These are phyloP conservation scores for Coffea canephora DNA, from an alignment of 257 asterid genomes.

Conservation along the genomic window DNA sequence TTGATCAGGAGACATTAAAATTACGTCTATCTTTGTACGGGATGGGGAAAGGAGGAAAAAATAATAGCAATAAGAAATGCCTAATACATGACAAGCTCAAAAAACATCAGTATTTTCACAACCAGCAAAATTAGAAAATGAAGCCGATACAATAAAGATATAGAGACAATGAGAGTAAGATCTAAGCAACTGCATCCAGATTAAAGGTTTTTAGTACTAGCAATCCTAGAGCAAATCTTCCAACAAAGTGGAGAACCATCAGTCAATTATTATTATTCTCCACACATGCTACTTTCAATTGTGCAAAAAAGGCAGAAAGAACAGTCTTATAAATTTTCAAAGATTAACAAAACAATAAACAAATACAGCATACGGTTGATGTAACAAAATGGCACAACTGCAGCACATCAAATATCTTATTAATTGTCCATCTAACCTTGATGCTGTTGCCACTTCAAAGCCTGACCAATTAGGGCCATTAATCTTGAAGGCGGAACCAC, in stretches of 20 bases:
- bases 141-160: not conserved
- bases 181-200: not conserved
- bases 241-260: not conserved
- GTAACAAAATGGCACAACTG: not conserved
- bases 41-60: not conserved
- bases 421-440: constrained; percentile 57
- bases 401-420: not conserved
- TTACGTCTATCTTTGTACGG: not conserved
- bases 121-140: not conserved
- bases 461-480: constrained; percentile 97
- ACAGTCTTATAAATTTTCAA: not conserved
- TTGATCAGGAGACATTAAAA: not conserved
- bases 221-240: not conserved
- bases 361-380: not conserved
- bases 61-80: not conserved
- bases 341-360: not conserved
- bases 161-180: not conserved
- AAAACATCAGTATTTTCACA: not conserved
- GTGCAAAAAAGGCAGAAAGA: not conserved
- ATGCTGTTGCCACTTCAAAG: constrained; percentile 99
- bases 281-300: not conserved
- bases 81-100: not conserved
- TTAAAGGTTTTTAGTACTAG: not conserved
- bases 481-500: constrained; percentile 97
- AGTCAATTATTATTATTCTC: not conserved